These are phyloP conservation scores for Neodidymelliopsis sp. DNA, from an alignment of 2,329 filamentous ascomycete species.

Conservation along the genomic window DNA sequence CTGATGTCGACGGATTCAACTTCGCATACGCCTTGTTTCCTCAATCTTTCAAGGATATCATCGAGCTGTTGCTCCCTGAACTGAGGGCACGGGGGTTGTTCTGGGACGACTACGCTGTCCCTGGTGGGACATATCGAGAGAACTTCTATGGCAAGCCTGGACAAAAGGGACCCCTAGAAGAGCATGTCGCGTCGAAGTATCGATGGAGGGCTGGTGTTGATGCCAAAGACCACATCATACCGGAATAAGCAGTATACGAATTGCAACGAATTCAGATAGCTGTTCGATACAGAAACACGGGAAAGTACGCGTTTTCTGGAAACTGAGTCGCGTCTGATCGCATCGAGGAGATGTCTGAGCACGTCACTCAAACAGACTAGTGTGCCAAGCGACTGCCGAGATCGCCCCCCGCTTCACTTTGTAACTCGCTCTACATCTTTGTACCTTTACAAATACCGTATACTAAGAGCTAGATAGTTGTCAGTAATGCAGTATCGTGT, in stretches of 20 bases:
- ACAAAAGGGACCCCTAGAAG: slow-evolving; percentile 58
- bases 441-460: too few relatives aligned
- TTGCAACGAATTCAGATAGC: not conserved
- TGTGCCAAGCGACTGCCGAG: not conserved
- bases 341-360: not conserved
- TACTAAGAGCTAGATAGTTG: too few relatives aligned
- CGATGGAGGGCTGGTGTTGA: slow-evolving; percentile 48
- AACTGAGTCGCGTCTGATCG: not conserved
- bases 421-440: not conserved
- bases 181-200: slow-evolving; percentile 63
- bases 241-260: slow-evolving; percentile 14
- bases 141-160: slow-evolving; percentile 64
- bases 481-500: too few relatives aligned
- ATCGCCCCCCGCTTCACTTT: not conserved
- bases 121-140: slow-evolving; percentile 67
- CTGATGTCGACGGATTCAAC: slow-evolving; percentile 64
- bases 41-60: slow-evolving; percentile 71
- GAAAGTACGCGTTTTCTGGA: not conserved
- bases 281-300: too few relatives aligned
- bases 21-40: slow-evolving; percentile 64
- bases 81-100: slow-evolving; percentile 66
- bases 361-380: not conserved
- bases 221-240: slow-evolving; percentile 40
- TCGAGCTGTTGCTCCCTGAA: slow-evolving; percentile 71
- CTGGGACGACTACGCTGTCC: slow-evolving; percentile 62